Base-by-base conservation (phyloP, 2,329 filamentous ascomycete genomes). In the Magnaporthiopsis incrustans region DNA sequence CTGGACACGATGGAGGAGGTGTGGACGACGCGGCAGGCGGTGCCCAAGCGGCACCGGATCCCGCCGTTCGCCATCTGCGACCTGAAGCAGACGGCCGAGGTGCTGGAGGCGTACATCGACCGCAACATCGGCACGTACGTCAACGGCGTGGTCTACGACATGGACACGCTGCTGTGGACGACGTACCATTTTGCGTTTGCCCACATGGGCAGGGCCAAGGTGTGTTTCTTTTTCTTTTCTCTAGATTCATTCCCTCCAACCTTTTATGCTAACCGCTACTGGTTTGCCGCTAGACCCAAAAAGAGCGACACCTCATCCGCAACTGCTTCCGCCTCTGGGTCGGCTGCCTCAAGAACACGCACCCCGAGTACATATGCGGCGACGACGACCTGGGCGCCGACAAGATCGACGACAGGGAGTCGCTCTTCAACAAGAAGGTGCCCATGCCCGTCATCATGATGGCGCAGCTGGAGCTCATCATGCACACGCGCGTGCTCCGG, bases 381-480 rank as follows among this genome's bases (percentile, higher is more conserved):
- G 63, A 68, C 1, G 69, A 70, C 26, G 68, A 63, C 26, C 67
- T 70, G 12, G 69, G 67, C 12, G 66, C 66, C 4, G 63, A 65
- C 1, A 32, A 64, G 7, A 61, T 69, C 5, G 63, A 64, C 32
- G 64, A 65, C 5, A 10, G 60, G 64, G 4, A 68, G 65, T 50
- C 30, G 30, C 62, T 67, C 5, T 67, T 67, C 56, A 22, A 62
- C 38, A 65, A 66, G 32, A 64, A 64, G 5, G 62, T 69, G 3
- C 67, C 68, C 4, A 69, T 69, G 65, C 68, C 68, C 4, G 59
- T 67, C 30, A 57, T 71, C 50, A 69, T 71, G 64, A 68, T 68
- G 10, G 68, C 69, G 1, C 69, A 71, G 62, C 66, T 70, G 30
- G 69, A 71, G 61, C 68, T 68, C 60, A 71, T 71, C 65, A 69